Evolutionary conservation across 2,329 filamentous ascomycete species (phyloP), one percentile per base, ranked within the genome.

Genomic region (Plectosphaerella cucumerina): DNA sequence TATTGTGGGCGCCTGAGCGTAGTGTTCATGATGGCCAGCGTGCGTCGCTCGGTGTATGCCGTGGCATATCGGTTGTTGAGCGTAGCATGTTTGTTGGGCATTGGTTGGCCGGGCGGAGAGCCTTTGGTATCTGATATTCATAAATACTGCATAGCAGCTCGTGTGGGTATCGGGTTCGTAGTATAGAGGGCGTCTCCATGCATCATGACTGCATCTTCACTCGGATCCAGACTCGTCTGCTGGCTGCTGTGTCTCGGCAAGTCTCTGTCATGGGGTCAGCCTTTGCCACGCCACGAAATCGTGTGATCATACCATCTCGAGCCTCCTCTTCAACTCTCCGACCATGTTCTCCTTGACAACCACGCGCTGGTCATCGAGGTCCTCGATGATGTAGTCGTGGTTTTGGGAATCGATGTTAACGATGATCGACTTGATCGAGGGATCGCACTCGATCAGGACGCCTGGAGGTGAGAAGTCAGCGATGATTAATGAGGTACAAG

Each of bases 371-470:
- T 92, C 88, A 68, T 92, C 88, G 2, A 92, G 78, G 56, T 91
- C 87, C 60, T 91, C 87, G 55, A 91, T 87, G 62, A 93, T 88
- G 65, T 84, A 89, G 57, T 86, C 83, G 67, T 91, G 84, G 58
- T 79, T 77, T 51, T 81, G 75, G 60, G 75, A 80, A 68, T 93
- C 86, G 59, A 93, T 88, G 62, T 85, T 87, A 59, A 89, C 76
- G 62, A 93, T 86, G 73, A 92, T 90, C 56, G 89, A 87, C 70
- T 91, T 92, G 77, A 93, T 91, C 43, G 87, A 89, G n/a, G 89
- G 86, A 65, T 93, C 89, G 70, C 87, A 90, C 68, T 90, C 83
- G 68, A 93, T 84, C 57, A 93, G 78, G 23, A 89, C 85, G 55
- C 88, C 88, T 82, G 48, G 18, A 26, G 17, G 35, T 11, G 17